Conservation (phyloP, 2,329 filamentous ascomycete species). For the Pseudocercospora fijiensis region DNA sequence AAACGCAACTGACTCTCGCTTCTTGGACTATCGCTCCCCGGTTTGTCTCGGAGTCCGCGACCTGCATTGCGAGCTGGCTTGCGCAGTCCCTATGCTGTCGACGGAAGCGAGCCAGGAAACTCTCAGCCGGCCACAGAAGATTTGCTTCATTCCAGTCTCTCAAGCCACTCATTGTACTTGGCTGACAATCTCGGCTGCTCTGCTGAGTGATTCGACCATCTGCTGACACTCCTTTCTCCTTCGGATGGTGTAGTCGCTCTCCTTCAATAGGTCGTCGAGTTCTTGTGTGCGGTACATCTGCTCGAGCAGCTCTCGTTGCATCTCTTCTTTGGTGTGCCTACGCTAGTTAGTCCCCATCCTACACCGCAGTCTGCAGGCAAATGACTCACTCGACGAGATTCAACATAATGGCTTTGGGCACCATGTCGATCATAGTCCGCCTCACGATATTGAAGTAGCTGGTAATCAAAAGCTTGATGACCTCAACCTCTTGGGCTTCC, state of each 20-base stretch:
- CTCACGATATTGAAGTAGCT: conserved; percentile 99
- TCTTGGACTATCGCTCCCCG: not conserved
- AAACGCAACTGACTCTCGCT: not conserved
- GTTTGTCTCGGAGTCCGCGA: not conserved
- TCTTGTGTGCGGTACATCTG: conserved; percentile 94
- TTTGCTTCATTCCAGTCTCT: not conserved
- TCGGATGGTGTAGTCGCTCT: conserved; percentile 94
- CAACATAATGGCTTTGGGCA: conserved; percentile 98
- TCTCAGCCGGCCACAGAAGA: not conserved
- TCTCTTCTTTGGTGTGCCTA: conserved; percentile 94
- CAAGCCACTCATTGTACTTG: conserved; percentile 57
- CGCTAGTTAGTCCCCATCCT: conserved; percentile 19
- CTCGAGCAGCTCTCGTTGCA: conserved; percentile 94
- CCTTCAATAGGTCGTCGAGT: conserved; percentile 91
- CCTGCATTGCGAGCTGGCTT: not conserved
- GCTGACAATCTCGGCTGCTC: conserved; percentile 91
- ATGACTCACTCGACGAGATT: conserved; percentile 83
- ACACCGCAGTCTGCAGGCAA: not conserved
- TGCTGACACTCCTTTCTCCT: conserved; percentile 97
- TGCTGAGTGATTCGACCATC: conserved; percentile 88
- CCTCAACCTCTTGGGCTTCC: conserved; percentile 92
- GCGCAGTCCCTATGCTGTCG: not conserved
- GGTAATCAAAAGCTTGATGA: conserved; percentile 95
- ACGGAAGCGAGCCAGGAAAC: not conserved
- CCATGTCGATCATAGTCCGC: conserved; percentile 99